Percentiles rank a stretch among this genome's conserved stretches.
Conservation (phyloP, 169 alveolate genomes). For the Eimeria praecox region DNA sequence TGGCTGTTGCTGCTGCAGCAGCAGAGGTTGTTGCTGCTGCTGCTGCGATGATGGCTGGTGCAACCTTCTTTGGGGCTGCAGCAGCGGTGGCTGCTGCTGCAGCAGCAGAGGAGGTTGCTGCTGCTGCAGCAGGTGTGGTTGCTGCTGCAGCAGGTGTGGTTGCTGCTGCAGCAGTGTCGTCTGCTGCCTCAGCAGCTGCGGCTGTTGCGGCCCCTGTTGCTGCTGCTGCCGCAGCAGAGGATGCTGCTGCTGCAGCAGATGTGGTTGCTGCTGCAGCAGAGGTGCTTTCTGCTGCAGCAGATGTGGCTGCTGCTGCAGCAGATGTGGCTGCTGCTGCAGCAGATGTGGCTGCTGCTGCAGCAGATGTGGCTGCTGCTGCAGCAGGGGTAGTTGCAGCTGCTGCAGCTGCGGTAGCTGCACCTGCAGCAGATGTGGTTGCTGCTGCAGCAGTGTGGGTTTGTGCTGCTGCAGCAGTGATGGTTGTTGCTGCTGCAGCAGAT, state of each 20-base stretch:
- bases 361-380: neutral
- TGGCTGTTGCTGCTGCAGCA: constrained; percentile 15
- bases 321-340: neutral
- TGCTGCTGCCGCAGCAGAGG: too few relatives aligned
- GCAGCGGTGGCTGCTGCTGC: neutral
- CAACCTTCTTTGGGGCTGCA: neutral
- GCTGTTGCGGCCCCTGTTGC: too few relatives aligned
- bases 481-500: neutral
- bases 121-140: neutral
- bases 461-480: neutral
- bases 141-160: neutral
- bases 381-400: neutral
- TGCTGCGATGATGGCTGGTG: neutral
- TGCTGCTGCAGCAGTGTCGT: neutral
- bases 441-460: too few relatives aligned
- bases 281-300: neutral
- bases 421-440: too few relatives aligned
- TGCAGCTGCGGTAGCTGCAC: neutral
- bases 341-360: neutral
- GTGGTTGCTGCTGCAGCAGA: neutral
- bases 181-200: neutral
- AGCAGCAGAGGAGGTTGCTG: neutral
- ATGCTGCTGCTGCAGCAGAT: neutral
- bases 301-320: neutral
- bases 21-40: neutral